Percentiles rank a stretch among this genome's conserved stretches.
Evolutionary conservation across 2,329 filamentous ascomycete species (phyloP).

Genomic region (Chaetomium globosum): DNA sequence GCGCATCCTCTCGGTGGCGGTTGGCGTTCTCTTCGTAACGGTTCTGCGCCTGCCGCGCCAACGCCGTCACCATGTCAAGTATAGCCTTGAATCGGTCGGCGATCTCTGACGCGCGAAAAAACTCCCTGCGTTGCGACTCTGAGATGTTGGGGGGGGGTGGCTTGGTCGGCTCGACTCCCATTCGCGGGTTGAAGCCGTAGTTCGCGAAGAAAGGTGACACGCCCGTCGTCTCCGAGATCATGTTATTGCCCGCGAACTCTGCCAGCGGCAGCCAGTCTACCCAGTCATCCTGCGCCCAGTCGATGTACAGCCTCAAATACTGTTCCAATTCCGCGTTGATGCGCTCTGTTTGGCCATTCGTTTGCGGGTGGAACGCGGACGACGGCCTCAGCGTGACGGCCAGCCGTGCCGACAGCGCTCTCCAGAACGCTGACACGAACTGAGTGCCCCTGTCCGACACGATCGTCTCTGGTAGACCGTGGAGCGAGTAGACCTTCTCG

Average conservation of each 20-base stretch:
- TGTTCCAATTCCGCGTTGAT: conserved; percentile 17
- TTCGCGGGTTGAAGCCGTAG: conserved; percentile 6
- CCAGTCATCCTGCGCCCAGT: conserved; percentile 5
- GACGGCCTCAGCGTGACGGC: background rate
- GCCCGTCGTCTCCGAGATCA: background rate
- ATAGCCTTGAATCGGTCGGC: background rate
- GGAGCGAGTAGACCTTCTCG: background rate
- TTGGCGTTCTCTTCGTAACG: background rate
- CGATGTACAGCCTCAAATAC: background rate
- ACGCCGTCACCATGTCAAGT: background rate
- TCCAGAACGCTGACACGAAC: conserved; percentile 5
- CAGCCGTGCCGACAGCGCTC: background rate
- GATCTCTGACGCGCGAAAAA: background rate
- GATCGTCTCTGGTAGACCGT: background rate
- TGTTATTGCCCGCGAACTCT: conserved; percentile 13
- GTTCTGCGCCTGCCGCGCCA: background rate
- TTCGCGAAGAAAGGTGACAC: conserved; percentile 10
- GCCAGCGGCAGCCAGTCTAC: background rate
- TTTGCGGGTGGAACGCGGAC: background rate
- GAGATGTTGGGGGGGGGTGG: background rate
- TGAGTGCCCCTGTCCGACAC: background rate
- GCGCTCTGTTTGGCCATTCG: background rate
- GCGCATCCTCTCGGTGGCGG: background rate
- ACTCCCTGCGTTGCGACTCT: background rate
- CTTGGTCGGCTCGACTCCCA: background rate